Base-by-base conservation (phyloP, 306 rosid species). In the Arachis stenosperma region DNA sequence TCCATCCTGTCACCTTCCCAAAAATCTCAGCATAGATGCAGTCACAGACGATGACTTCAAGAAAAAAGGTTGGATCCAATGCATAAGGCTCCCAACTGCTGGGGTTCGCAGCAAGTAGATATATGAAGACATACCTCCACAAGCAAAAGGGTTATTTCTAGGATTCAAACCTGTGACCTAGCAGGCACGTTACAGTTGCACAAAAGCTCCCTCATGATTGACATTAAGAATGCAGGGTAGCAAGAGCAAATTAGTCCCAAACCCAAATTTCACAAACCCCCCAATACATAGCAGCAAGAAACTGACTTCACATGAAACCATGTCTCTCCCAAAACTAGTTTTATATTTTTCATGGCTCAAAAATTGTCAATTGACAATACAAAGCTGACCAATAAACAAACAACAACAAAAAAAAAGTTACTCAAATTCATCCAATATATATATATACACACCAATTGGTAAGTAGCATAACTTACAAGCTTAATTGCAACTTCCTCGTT, bases 401-500 rank as follows among this genome's bases (percentile, higher is more conserved):
- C 52, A 39, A 63, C 37, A 58, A 9, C 4, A 65, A 50, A 12
- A 41, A 29, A 41, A 29, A 55, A 47, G 73, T 27, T 3, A 57
- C 17, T 37, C 33, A 0, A 42, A 81, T 33, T 33, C 37, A 71
- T 66, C 47, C 56, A 3, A 60, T 2, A 56, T 3, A 60, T 9
- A 60, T 46, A 2, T 12, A 22, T 17, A 73, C 67, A 73, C 67
- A 59, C 46, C 10, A 75, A 70, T 76, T 44, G 66, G 51, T 64
- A 53, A 58, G 15, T 17, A 17, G 17, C 48, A 71, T 73, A 17
- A 86, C 96, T 86, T 70, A 90, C 96, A 57, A 90, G 91, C 89
- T 90, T 90, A 81, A 90, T 86, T 46, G 89, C 96, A 65, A 90
- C 96, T 79, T 90, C 96, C 71, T 90, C 93, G 56, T 90, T 88